Evolutionary conservation across 768 basidiomycete genomes (phyloP).

Genomic region (Leccinum longicurvipes): DNA sequence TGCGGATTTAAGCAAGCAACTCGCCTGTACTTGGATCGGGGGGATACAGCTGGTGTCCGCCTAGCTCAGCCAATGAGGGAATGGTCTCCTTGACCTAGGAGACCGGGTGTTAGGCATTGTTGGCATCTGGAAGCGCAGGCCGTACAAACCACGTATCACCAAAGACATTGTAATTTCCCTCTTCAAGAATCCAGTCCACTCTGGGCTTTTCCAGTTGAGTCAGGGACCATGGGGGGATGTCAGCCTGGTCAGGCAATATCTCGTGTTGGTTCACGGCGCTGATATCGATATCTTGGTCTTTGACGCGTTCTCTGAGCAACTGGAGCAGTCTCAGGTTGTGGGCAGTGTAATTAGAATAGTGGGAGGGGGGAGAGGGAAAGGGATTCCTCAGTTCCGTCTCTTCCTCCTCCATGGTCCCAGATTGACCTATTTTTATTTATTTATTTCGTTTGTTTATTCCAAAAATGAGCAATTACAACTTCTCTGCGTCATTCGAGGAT

Average conservation of each 20-base stretch:
- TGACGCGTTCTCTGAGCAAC: conserved; percentile 54
- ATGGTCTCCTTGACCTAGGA: conserved; percentile 76
- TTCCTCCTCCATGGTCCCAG: conserved; percentile 47
- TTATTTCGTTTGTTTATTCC: neutral
- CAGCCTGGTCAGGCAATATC: conserved; percentile 63
- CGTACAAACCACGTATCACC: conserved; percentile 91
- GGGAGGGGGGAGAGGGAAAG: conserved; percentile 86
- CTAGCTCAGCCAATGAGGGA: conserved; percentile 76
- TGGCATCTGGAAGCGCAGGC: conserved; percentile 11
- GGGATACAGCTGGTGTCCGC: conserved; percentile 79
- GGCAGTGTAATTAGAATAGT: conserved; percentile 72
- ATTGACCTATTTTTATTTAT: neutral
- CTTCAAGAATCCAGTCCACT: conserved; percentile 88
- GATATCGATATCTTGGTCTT: conserved; percentile 35
- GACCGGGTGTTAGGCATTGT: conserved; percentile 14
- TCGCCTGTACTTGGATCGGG: conserved; percentile 65
- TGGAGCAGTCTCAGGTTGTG: conserved; percentile 70
- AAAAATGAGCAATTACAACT: neutral
- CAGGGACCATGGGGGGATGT: conserved; percentile 78
- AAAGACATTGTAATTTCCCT: conserved; percentile 76
- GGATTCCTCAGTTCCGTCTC: conserved; percentile 79
- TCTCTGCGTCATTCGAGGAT: conserved; percentile 33
- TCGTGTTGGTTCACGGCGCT: conserved; percentile 53
- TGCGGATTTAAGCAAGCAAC: conserved; percentile 10
- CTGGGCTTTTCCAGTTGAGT: conserved; percentile 79